Evolutionary conservation across 192 early-diverging fungal species (phyloP), one percentile per base, ranked within the genome.

Genomic region (Podila clonocystis): DNA sequence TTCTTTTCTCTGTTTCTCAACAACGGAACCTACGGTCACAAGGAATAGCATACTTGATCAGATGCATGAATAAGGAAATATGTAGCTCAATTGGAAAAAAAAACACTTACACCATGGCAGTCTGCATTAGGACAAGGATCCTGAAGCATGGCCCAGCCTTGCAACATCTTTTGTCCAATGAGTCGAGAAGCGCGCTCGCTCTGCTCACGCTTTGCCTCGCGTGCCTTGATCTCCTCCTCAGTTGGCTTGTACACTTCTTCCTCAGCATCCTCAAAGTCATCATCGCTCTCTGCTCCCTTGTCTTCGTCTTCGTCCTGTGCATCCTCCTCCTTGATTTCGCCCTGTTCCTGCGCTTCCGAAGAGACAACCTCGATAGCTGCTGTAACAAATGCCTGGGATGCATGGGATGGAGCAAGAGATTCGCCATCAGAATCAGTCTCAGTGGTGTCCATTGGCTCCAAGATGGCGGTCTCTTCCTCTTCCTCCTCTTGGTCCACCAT

Each of bases 121-220:
- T 66, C 65, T 9, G 63, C 62, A 30, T 79, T 88, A 12, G 86
- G 87, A 64, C 89, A 90, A n/a, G 86, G 77, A 11, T 90, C 87
- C 33, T 90, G 85, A 28, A 90, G 63, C 68, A 90, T 68, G 22
- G 89, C 68, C 89, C 89, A 90, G 31, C 85, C 84, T 20, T 86
- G 82, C n/a, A 90, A 65, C 70, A 90, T 78, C 58, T 87, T 83
- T 79, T 88, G 84, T 28, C 87, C 87, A 68, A 90, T 87, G 22
- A 85, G 68, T 20, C 85, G 77, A 31, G 89, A 88, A 5, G 86
- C 89, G 33, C 69, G 75, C 6, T 82, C 76, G 15, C 84, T 87
- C 63, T 89, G 89, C 52, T 86, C 83, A 50, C 85, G 70, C 64
- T 75, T 75, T 29, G 50, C 9, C 58, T 82, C 68, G 17, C 68